Conservation (phyloP, 2,329 filamentous ascomycete genomes). For the Sphaerulina vaccinii region DNA sequence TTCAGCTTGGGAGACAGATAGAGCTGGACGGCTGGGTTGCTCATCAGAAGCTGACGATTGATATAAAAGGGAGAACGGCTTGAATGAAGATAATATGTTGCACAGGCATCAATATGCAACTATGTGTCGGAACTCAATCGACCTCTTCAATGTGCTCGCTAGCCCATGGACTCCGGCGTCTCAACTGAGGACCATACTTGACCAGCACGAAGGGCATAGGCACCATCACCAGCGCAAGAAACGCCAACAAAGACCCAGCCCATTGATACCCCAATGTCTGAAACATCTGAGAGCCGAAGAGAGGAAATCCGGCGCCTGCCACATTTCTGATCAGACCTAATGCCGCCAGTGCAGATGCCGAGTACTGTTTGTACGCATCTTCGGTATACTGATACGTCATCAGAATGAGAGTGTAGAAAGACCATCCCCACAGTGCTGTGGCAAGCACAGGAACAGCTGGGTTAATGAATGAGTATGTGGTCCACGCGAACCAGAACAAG, state of each 20-base stretch:
- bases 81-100: too few relatives aligned
- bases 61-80: not conserved
- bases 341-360: slow-evolving; percentile 42
- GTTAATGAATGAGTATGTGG: slow-evolving; percentile 11
- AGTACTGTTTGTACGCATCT: slow-evolving; percentile 47
- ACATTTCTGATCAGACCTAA: slow-evolving; percentile 41
- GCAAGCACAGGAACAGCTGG: slow-evolving; percentile 48
- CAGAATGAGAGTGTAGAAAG: slow-evolving; percentile 50
- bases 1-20: not conserved
- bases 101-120: too few relatives aligned
- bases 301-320: slow-evolving; percentile 39
- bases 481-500: slow-evolving; percentile 22
- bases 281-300: slow-evolving; percentile 42
- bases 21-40: not conserved
- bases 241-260: not conserved
- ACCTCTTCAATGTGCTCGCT: not conserved
- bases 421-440: slow-evolving; percentile 50
- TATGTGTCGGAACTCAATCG: too few relatives aligned
- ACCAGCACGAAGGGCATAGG: not conserved
- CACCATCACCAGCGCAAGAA: slow-evolving; percentile 1
- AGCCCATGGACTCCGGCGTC: not conserved
- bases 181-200: not conserved
- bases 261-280: slow-evolving; percentile 33
- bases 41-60: not conserved
- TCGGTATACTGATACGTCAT: slow-evolving; percentile 52